These are phyloP conservation scores for Leccinum olivaceopallidum DNA, from an alignment of 768 basidiomycete species.

Conservation along the genomic window DNA sequence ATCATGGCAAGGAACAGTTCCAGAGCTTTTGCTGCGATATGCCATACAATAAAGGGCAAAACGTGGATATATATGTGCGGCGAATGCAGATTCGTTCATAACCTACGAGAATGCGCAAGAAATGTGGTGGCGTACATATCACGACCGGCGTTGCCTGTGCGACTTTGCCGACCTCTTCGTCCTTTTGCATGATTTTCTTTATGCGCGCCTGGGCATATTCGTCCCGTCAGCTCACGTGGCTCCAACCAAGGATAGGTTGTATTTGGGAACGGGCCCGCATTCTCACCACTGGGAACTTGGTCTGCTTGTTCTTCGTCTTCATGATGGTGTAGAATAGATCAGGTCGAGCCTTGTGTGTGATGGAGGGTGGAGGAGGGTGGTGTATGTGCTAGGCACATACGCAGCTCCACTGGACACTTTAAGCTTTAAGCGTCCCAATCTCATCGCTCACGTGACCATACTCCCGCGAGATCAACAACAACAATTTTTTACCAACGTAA, in stretches of 20 bases:
- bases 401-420: neutral
- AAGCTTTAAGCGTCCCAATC: constrained; percentile 14
- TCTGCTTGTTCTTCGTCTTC: constrained; percentile 92
- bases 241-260: neutral
- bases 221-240: constrained; percentile 10
- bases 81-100: constrained; percentile 7
- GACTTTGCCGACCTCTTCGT: constrained; percentile 98
- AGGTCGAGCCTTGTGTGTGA: neutral
- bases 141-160: constrained; percentile 95
- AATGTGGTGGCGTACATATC: constrained; percentile 71
- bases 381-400: constrained; percentile 15
- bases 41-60: neutral
- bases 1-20: constrained; percentile 89
- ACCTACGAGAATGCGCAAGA: constrained; percentile 15
- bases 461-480: neutral
- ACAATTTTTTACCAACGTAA: no score
- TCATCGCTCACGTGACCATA: constrained; percentile 28
- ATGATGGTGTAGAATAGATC: constrained; percentile 35
- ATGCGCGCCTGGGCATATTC: constrained; percentile 74
- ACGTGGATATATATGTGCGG: neutral
- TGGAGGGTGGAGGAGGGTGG: neutral
- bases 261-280: constrained; percentile 6
- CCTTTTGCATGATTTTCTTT: constrained; percentile 99
- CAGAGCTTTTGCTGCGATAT: constrained; percentile 82
- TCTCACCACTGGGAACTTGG: constrained; percentile 87